Conservation (phyloP, 305 asterid genomes). For the Striga hermonthica region DNA sequence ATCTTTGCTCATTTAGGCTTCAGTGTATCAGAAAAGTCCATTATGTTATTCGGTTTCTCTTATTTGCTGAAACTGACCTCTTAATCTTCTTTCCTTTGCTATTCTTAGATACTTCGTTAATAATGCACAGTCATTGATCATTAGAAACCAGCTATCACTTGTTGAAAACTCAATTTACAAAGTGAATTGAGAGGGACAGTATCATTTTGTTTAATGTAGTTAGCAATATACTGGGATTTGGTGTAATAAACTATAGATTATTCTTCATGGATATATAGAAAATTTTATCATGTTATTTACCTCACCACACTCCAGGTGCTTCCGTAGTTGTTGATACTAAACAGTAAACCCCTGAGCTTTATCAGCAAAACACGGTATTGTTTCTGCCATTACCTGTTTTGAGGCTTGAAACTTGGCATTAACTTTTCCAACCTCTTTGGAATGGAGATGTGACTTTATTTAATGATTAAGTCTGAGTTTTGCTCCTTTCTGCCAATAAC, state of each 20-base stretch:
- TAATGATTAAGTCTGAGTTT: slow-evolving; percentile 2
- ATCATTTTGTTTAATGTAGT: neutral
- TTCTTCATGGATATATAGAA: neutral
- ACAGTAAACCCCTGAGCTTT: neutral
- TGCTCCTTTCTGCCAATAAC: slow-evolving; percentile 7
- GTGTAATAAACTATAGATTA: neutral
- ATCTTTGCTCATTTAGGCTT: slow-evolving; percentile 14
- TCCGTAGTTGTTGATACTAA: neutral
- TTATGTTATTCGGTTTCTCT: neutral
- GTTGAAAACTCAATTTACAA: neutral
- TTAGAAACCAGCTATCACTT: neutral
- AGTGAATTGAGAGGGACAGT: slow-evolving; percentile 5
- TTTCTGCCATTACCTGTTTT: slow-evolving; percentile 4
- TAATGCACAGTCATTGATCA: slow-evolving; percentile 5
- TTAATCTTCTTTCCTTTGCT: neutral
- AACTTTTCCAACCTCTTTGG: slow-evolving; percentile 3
- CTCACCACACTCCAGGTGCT: slow-evolving; percentile 1
- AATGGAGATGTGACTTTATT: neutral
- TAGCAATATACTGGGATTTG: slow-evolving; percentile 1
- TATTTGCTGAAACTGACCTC: neutral
- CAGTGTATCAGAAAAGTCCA: neutral
- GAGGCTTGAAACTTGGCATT: slow-evolving; percentile 1
- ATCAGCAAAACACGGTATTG: neutral
- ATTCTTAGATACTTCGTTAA: neutral
- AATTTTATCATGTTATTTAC: neutral